Conservation (phyloP, 768 basidiomycete genomes). For the Auriscalpium vulgare region DNA sequence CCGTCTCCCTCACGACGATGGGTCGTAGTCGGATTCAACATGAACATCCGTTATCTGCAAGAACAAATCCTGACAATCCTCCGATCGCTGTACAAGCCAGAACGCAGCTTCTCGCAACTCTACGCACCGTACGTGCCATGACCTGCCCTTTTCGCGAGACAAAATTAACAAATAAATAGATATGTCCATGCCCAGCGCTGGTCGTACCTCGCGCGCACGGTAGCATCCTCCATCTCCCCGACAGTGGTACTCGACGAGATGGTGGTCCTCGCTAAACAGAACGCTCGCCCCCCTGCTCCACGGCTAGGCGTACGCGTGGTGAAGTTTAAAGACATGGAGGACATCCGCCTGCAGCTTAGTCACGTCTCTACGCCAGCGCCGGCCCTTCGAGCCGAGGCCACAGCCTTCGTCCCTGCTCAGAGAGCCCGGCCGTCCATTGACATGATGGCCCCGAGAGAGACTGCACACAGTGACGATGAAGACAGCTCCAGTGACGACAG, state of each 20-base stretch:
- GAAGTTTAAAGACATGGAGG: slow-evolving; percentile 1
- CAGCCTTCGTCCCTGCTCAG: slow-evolving; percentile 1
- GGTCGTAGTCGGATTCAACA: no score
- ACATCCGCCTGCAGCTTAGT: slow-evolving; percentile 5
- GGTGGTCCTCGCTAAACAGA: slow-evolving; percentile 1
- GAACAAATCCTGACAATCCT: no score
- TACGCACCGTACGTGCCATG: no score
- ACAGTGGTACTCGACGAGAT: slow-evolving; percentile 7
- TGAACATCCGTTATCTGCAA: no score
- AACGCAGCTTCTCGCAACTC: no score
- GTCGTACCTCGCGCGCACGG: background rate
- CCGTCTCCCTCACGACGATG: no score
- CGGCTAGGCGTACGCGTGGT: background rate
- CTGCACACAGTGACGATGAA: background rate
- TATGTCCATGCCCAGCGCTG: slow-evolving; percentile 4
- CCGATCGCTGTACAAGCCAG: no score
- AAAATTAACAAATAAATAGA: background rate
- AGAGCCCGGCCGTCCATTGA: background rate
- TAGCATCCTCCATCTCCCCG: slow-evolving; percentile 3
- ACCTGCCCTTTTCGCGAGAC: no score
- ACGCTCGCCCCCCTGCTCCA: background rate
- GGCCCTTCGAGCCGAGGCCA: slow-evolving; percentile 3
- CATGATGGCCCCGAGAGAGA: background rate
- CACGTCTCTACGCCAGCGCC: slow-evolving; percentile 1
- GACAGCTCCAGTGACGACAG: background rate